phyloP scores from a whole-genome alignment of 2,329 filamentous ascomycete species.

The Fusarium tupiense region DNA sequence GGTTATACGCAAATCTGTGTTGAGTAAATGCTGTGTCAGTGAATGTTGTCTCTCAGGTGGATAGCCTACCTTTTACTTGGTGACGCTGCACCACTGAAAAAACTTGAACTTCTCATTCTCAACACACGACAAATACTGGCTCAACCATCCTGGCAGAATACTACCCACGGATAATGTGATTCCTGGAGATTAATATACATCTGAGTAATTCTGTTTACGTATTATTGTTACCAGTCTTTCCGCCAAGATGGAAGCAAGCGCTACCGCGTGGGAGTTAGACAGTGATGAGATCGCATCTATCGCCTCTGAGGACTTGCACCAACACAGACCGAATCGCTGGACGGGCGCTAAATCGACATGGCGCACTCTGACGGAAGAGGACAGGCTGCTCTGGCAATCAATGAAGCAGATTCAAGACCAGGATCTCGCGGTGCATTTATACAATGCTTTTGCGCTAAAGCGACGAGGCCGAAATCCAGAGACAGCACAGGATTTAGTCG shows the following conservation, averaged over 20 bases:
- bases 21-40: background rate
- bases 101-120: constrained; percentile 32
- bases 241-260: constrained; percentile 34
- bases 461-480: constrained; percentile 40
- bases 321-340: constrained; percentile 76
- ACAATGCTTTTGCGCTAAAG: constrained; percentile 79
- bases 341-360: constrained; percentile 74
- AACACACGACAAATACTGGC: constrained; percentile 1
- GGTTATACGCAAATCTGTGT: background rate
- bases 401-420: constrained; percentile 70
- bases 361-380: constrained; percentile 68
- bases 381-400: constrained; percentile 70
- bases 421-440: constrained; percentile 81
- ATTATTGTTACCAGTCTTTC: background rate
- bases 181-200: background rate
- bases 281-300: constrained; percentile 59
- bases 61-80: constrained; percentile 7
- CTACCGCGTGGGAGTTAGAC: constrained; percentile 54
- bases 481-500: constrained; percentile 42
- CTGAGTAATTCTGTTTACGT: background rate
- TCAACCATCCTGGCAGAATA: background rate
- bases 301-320: constrained; percentile 57
- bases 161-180: background rate
- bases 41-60: constrained; percentile 9
- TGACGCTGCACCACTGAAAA: background rate